Evolutionary conservation across 129 eudicot species (phyloP).

Genomic region (Artemisia argyi): DNA sequence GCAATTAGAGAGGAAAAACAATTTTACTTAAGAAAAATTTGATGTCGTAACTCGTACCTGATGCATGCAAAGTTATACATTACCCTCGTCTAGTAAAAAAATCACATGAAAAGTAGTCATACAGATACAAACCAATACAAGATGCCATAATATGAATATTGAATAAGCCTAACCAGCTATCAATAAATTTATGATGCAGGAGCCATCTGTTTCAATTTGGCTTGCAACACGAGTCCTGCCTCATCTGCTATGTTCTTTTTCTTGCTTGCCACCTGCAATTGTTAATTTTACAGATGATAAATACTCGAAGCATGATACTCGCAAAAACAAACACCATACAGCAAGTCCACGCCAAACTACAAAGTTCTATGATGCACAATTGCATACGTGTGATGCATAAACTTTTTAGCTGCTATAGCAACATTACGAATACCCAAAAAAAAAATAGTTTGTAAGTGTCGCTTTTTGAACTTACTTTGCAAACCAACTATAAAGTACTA

Average conservation of each 20-base stretch:
- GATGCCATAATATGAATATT: not conserved
- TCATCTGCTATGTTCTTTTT: conserved; percentile 89
- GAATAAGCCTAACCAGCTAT: conserved; percentile 14
- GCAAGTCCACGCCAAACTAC: not conserved
- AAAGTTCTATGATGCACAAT: not conserved
- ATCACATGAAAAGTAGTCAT: conserved; percentile 2
- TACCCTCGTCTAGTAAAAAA: conserved; percentile 16
- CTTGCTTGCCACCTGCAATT: conserved; percentile 76
- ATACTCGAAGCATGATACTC: not conserved
- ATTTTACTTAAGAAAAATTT: not conserved
- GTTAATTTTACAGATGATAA: not conserved
- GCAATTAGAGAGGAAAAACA: not conserved
- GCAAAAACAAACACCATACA: not conserved
- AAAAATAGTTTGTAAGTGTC: too few relatives aligned
- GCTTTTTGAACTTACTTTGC: not conserved
- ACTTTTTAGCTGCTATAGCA: too few relatives aligned
- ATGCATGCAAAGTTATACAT: conserved; percentile 18
- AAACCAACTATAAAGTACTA: conserved; percentile 7
- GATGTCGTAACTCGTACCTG: conserved; percentile 8
- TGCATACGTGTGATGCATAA: too few relatives aligned
- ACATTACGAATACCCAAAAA: too few relatives aligned
- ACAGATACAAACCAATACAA: conserved; percentile 20
- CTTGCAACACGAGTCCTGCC: conserved; percentile 75
- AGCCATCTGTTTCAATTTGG: conserved; percentile 67
- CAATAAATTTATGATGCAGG: conserved; percentile 44